phyloP scores from a whole-genome alignment of 768 basidiomycete genomes.

The Tricholomella constricta region DNA sequence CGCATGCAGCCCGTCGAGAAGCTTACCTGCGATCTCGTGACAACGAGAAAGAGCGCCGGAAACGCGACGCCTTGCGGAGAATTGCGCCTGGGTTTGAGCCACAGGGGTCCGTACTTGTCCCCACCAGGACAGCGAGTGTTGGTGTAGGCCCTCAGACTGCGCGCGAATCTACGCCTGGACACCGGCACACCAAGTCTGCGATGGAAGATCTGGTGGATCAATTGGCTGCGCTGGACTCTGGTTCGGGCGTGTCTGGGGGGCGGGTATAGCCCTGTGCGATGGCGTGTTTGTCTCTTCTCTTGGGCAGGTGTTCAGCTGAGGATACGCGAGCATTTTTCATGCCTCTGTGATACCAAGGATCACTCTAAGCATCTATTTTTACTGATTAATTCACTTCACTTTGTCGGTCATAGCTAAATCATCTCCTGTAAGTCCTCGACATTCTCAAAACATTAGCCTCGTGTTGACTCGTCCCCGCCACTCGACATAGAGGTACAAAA shows the following conservation, averaged over 20 bases:
- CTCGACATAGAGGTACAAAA: too few species aligned
- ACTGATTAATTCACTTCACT: too few species aligned
- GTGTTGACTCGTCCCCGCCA: too few species aligned
- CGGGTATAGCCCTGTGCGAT: background rate
- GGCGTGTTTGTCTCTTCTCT: background rate
- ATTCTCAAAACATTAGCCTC: too few species aligned
- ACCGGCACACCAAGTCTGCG: slow-evolving; percentile 47
- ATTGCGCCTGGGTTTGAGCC: slow-evolving; percentile 90
- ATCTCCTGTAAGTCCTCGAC: too few species aligned
- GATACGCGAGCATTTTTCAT: background rate
- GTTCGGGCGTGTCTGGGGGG: slow-evolving; percentile 4
- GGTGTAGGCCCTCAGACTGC: slow-evolving; percentile 17
- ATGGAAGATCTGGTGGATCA: slow-evolving; percentile 87
- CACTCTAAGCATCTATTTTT: too few species aligned
- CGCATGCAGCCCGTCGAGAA: slow-evolving; percentile 67
- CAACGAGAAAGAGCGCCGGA: slow-evolving; percentile 71
- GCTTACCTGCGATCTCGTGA: slow-evolving; percentile 70
- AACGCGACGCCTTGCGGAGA: slow-evolving; percentile 66
- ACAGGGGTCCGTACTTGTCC: slow-evolving; percentile 56
- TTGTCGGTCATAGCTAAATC: too few species aligned
- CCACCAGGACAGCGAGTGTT: slow-evolving; percentile 39
- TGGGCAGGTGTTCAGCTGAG: background rate
- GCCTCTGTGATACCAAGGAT: background rate
- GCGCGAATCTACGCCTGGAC: slow-evolving; percentile 7
- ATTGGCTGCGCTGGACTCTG: slow-evolving; percentile 65